Base-by-base conservation (phyloP, 352 stramenopile genomes). In the Phytophthora meadii region DNA sequence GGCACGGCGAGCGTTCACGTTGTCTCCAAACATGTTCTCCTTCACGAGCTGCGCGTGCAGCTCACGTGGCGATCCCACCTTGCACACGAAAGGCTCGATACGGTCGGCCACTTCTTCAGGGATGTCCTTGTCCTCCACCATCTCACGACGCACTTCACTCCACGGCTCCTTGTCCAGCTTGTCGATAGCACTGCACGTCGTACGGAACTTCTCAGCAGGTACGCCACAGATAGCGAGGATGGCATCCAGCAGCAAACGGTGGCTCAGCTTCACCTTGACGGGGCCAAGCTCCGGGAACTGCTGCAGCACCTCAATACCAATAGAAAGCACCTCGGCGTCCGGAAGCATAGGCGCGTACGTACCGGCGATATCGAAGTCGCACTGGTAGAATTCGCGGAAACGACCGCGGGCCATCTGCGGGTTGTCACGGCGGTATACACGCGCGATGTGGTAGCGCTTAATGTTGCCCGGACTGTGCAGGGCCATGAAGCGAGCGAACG, bases 341-440 rank as follows among this genome's bases (percentile, higher is more conserved):
- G 97, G 81, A 15, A 99, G 88, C 97, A 99, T 99, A 5, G 89
- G 76, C 50, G 89, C 81, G 74, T 98, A 99, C 37, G 74, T 85
- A 53, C 97, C 97, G 28, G 97, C 97, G 68, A 99, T 98, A 76
- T 99, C 97, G 57, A 99, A 99, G 67, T 99, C 97, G 72, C 97
- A 99, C 77, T 99, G 97, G 84, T 99, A 99, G 76, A 99, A 99
- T 70, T 99, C 97, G 47, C 97, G 90, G 81, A 99, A 99, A 54
- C 97, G 87, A 45, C 97, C 97, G 37, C 93, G 92, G 19, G 88
- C 91, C 77, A 98, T 92, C 48, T 96, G 82, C 42, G 96, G 96
- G 70, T 98, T 97, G 84, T 99, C 97, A 49, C 97, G 88, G 30
- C 97, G 82, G 79, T 99, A 99, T 17, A 98, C 96, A 65, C 97